phyloP scores from a whole-genome alignment of 2,329 filamentous ascomycete genomes.

The Penicillium hordei region DNA sequence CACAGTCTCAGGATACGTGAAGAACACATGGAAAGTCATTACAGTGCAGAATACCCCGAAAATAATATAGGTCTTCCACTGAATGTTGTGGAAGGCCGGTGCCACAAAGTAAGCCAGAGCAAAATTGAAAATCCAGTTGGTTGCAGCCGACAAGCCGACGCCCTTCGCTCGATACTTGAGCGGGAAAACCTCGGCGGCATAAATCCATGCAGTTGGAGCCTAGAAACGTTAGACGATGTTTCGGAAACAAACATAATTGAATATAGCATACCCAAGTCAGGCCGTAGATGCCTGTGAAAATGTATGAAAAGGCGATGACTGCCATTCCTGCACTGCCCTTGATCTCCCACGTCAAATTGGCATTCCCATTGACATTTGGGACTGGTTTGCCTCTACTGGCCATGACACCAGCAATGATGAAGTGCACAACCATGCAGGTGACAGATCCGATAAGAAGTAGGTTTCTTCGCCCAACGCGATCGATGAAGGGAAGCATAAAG shows the following conservation, averaged over 20 bases:
- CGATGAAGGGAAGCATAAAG: constrained; percentile 51
- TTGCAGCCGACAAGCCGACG: constrained; percentile 59
- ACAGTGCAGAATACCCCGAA: constrained; percentile 71
- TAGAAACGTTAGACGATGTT: constrained; percentile 6
- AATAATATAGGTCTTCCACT: constrained; percentile 68
- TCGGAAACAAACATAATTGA: background rate
- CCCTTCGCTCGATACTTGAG: constrained; percentile 65
- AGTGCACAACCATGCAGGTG: constrained; percentile 51
- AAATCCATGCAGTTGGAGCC: constrained; percentile 58
- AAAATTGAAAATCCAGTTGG: constrained; percentile 65
- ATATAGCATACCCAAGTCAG: constrained; percentile 44
- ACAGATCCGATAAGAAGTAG: constrained; percentile 51
- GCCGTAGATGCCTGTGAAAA: constrained; percentile 39
- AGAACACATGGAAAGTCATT: constrained; percentile 67
- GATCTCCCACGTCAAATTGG: constrained; percentile 49
- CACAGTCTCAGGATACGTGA: constrained; percentile 67
- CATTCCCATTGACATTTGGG: constrained; percentile 49
- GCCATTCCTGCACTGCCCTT: constrained; percentile 53
- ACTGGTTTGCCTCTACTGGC: constrained; percentile 50
- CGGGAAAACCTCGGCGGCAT: constrained; percentile 64
- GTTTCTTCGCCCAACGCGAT: constrained; percentile 51
- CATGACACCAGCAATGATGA: constrained; percentile 55
- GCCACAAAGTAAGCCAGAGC: constrained; percentile 57
- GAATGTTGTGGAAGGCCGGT: constrained; percentile 58
- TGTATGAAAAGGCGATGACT: constrained; percentile 66